Percentiles rank a stretch among this genome's conserved stretches.
phyloP scores from a whole-genome alignment of 2,329 filamentous ascomycete genomes.

The Calonectria pauciramosa region DNA sequence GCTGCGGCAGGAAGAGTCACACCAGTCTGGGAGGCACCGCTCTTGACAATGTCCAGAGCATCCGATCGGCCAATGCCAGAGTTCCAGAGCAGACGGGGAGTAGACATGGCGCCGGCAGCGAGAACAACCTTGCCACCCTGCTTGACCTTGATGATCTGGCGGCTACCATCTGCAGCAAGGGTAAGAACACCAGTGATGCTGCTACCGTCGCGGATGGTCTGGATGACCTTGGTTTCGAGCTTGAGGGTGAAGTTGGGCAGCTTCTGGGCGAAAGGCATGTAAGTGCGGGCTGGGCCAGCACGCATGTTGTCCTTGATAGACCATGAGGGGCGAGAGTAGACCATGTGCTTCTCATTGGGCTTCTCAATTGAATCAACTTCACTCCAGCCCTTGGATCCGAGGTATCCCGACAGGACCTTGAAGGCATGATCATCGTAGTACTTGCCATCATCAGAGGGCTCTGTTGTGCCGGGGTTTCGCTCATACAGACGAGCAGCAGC shows the following conservation, averaged over 20 bases:
- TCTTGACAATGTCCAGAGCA: slow-evolving; percentile 66
- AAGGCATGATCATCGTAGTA: slow-evolving; percentile 77
- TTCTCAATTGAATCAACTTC: slow-evolving; percentile 73
- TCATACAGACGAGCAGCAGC: slow-evolving; percentile 44
- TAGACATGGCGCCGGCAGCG: slow-evolving; percentile 69
- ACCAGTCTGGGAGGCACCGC: slow-evolving; percentile 55
- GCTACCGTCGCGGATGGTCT: slow-evolving; percentile 72
- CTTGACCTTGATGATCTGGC: slow-evolving; percentile 47
- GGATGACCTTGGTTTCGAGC: slow-evolving; percentile 74
- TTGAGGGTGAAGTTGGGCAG: slow-evolving; percentile 76
- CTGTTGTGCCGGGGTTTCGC: slow-evolving; percentile 70
- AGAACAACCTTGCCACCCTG: slow-evolving; percentile 66
- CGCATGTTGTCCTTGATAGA: slow-evolving; percentile 77
- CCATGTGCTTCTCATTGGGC: slow-evolving; percentile 74
- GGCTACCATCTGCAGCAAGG: slow-evolving; percentile 62
- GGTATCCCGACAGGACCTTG: slow-evolving; percentile 70
- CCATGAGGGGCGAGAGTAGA: slow-evolving; percentile 75
- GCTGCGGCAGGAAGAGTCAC: slow-evolving; percentile 64
- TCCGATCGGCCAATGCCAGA: slow-evolving; percentile 73
- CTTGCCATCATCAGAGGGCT: slow-evolving; percentile 75
- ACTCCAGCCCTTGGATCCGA: slow-evolving; percentile 73
- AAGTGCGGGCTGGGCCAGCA: slow-evolving; percentile 78
- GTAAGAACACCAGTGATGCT: slow-evolving; percentile 76
- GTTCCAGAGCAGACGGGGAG: slow-evolving; percentile 42
- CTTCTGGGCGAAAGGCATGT: slow-evolving; percentile 72